Percentiles rank a stretch among this genome's conserved stretches.
Conservation (phyloP, 164 flowering plant species). For the Chimonanthus praecox region DNA sequence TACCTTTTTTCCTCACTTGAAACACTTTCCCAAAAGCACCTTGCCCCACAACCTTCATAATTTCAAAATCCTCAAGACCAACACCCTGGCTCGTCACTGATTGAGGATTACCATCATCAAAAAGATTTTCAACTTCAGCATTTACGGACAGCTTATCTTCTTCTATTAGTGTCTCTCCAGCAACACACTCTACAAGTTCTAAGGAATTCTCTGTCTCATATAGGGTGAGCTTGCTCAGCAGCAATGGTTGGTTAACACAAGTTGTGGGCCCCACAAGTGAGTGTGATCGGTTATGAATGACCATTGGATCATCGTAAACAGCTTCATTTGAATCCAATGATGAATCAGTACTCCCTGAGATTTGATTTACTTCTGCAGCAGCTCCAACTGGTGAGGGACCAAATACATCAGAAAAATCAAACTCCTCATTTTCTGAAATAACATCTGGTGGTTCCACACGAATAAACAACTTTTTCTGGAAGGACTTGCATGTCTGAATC, state of each 20-base stretch:
- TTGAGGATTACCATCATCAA: conserved; percentile 12
- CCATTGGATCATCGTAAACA: conserved; percentile 52
- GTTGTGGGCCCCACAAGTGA: conserved; percentile 72
- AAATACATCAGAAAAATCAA: conserved; percentile 86
- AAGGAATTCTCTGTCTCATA: conserved; percentile 37
- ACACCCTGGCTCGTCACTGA: conserved; percentile 27
- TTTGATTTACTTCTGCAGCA: conserved; percentile 22
- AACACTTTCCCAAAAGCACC: conserved; percentile 93
- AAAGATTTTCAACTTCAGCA: conserved; percentile 18
- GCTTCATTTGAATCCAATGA: conserved; percentile 25
- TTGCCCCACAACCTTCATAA: conserved; percentile 81
- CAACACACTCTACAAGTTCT: conserved; percentile 33
- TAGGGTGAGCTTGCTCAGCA: conserved; percentile 50
- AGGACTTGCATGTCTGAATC: conserved; percentile 18
- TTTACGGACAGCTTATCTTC: conserved; percentile 18
- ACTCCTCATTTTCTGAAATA: conserved; percentile 43
- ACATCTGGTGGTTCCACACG: conserved; percentile 34
- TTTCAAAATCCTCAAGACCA: conserved; percentile 79
- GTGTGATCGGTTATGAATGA: conserved; percentile 60
- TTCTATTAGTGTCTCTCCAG: conserved; percentile 22
- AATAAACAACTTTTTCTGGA: conserved; percentile 31
- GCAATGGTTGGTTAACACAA: conserved; percentile 44
- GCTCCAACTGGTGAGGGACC: conserved; percentile 55
- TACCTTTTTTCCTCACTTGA: conserved; percentile 75
- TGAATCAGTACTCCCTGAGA: conserved; percentile 19